Conservation (phyloP, 768 basidiomycete species). For the Pulveroboletus sp. region DNA sequence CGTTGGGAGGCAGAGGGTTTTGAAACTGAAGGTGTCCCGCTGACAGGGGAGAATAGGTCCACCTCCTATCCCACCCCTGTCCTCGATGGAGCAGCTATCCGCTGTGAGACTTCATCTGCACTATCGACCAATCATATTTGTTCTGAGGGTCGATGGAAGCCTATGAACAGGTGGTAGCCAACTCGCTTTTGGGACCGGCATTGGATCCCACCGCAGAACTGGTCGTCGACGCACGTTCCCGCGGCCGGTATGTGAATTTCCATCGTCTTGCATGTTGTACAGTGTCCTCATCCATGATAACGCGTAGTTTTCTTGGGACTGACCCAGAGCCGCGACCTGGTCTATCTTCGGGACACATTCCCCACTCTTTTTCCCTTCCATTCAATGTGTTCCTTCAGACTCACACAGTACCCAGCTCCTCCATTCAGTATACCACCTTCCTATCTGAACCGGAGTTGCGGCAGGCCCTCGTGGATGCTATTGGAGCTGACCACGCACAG, state of each 20-base stretch:
- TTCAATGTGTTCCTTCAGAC: constrained; percentile 68
- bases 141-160: constrained; percentile 37
- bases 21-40: constrained; percentile 39
- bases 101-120: constrained; percentile 34
- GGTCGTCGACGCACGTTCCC: constrained; percentile 83
- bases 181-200: constrained; percentile 48
- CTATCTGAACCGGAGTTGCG: constrained; percentile 54
- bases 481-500: constrained; percentile 56
- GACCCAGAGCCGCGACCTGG: constrained; percentile 88
- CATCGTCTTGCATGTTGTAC: neutral
- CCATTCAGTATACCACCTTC: constrained; percentile 54
- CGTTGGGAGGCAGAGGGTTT: constrained; percentile 69
- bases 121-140: constrained; percentile 29
- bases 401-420: constrained; percentile 30
- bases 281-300: constrained; percentile 6
- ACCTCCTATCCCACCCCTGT: constrained; percentile 48
- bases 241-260: constrained; percentile 55
- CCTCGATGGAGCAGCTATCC: constrained; percentile 46
- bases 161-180: constrained; percentile 77
- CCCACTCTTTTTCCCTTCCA: constrained; percentile 77
- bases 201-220: constrained; percentile 50
- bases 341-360: constrained; percentile 89
- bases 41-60: constrained; percentile 21
- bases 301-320: constrained; percentile 64
- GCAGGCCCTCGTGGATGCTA: constrained; percentile 51